Evolutionary conservation across 768 basidiomycete species (phyloP).

Genomic region (Tylopilus plumbeoviolaceoides): DNA sequence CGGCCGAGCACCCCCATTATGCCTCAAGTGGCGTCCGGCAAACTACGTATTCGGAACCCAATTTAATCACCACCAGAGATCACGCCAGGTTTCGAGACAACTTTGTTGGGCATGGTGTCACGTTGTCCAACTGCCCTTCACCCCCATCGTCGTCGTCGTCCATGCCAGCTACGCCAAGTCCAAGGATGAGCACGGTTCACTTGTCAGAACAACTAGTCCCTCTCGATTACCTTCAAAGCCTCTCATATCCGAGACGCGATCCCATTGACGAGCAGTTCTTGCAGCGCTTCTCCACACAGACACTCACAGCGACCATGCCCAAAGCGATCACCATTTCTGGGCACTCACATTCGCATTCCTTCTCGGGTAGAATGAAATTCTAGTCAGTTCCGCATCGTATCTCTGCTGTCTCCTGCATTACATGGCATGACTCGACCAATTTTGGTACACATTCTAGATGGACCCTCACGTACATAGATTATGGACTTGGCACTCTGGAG

Average conservation of each 20-base stretch:
- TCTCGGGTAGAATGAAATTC: conserved; percentile 26
- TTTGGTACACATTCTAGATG: conserved; percentile 19
- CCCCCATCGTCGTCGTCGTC: conserved; percentile 39
- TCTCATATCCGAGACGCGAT: conserved; percentile 53
- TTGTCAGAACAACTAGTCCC: conserved; percentile 50
- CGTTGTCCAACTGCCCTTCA: conserved; percentile 25
- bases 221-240: conserved; percentile 55
- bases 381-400: conserved; percentile 2
- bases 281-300: conserved; percentile 46
- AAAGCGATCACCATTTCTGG: conserved; percentile 11
- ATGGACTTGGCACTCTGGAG: conserved; percentile 26
- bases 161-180: conserved; percentile 35
- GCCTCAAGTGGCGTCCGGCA: conserved; percentile 21
- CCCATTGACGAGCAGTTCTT: conserved; percentile 63
- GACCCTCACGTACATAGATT: conserved; percentile 27
- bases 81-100: conserved; percentile 22
- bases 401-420: neutral
- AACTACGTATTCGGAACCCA: conserved; percentile 33
- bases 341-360: conserved; percentile 17
- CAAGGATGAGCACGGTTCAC: conserved; percentile 18
- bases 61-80: conserved; percentile 17
- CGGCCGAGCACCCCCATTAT: conserved; percentile 23
- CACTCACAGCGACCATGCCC: conserved; percentile 17
- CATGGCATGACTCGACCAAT: conserved; percentile 8
- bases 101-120: conserved; percentile 11